A percentile compares a stretch with the other conserved stretches of the same genome.
phyloP scores from a whole-genome alignment of 345 rosid species.

The Eucalyptus virginea region DNA sequence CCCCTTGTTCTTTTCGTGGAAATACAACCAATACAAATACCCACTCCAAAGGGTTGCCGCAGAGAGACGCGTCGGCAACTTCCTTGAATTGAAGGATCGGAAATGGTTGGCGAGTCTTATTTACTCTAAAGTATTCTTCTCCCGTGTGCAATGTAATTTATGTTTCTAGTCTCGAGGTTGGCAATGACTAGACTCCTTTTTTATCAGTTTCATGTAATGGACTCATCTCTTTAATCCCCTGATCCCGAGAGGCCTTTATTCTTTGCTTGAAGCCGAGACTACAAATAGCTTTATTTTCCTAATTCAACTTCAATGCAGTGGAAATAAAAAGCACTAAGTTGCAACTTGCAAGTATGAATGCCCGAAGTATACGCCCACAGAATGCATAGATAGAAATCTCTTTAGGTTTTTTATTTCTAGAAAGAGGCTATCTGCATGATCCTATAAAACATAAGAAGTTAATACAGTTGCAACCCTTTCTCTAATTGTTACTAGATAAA shows the following conservation, averaged over 20 bases:
- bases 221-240: too few species aligned
- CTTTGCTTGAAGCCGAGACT: background rate
- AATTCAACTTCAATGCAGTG: background rate
- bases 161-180: too few species aligned
- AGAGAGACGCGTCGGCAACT: too few species aligned
- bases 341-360: background rate
- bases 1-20: background rate
- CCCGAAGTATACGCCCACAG: fast-evolving
- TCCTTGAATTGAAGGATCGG: background rate
- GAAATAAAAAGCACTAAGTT: background rate
- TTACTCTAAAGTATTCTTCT: too few species aligned
- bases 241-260: too few species aligned
- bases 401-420: too few species aligned
- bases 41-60: background rate
- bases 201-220: too few species aligned
- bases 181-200: too few species aligned
- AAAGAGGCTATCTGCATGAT: background rate
- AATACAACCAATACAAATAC: too few species aligned
- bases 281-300: background rate
- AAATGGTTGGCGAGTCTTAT: too few species aligned
- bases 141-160: too few species aligned
- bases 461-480: background rate
- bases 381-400: background rate
- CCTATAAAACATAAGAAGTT: background rate
- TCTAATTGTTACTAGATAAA: background rate